A percentile compares a stretch with the other conserved stretches of the same genome.
Evolutionary conservation across 345 rosid species (phyloP).

Genomic region (Corchorus olitorius): DNA sequence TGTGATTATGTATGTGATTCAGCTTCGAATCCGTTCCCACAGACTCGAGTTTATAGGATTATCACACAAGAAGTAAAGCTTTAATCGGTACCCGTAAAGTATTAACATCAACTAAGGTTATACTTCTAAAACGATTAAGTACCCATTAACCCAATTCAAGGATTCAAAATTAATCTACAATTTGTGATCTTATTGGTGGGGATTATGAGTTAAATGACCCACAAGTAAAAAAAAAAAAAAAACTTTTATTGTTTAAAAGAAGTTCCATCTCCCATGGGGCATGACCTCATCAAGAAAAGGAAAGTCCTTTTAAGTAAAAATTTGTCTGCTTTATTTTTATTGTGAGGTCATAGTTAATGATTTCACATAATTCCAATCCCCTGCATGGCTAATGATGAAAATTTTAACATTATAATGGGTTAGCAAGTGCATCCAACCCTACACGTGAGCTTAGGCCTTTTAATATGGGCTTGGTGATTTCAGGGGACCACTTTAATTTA

Average conservation of each 20-base stretch:
- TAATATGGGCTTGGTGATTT: not conserved
- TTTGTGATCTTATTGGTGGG: not conserved
- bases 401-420: constrained; percentile 16
- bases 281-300: not conserved
- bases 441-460: constrained; percentile 21
- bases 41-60: no score
- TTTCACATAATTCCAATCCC: constrained; percentile 18
- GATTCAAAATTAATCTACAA: not conserved
- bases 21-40: no score
- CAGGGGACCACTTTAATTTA: constrained; percentile 20
- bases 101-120: no score
- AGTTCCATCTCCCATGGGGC: not conserved
- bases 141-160: not conserved
- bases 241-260: not conserved
- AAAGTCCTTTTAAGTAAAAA: not conserved
- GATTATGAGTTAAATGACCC: not conserved
- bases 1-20: no score
- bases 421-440: constrained; percentile 9
- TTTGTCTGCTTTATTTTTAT: not conserved
- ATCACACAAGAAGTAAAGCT: no score
- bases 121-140: no score
- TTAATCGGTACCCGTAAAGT: no score
- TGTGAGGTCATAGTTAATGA: constrained; percentile 16
- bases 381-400: constrained; percentile 27
- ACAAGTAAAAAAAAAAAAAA: not conserved